These are phyloP conservation scores for Brassica napus DNA, from an alignment of 345 rosid species.

Conservation along the genomic window Da-Ae NC_063452.1:14839001-14839500, in stretches of 20 bases:
- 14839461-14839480: not conserved
- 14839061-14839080: not conserved
- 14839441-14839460: not conserved
- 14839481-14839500: not conserved
- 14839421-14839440: not conserved
- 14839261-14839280: constrained; percentile 9
- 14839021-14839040: constrained; percentile 36
- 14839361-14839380: constrained; percentile 65
- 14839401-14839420: constrained; percentile 20
- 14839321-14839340: constrained; percentile 94
- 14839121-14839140: not conserved
- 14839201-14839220: constrained; percentile 55
- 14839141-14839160: constrained; percentile 86
- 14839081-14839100: not conserved
- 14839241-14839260: not conserved
- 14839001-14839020: constrained; percentile 25
- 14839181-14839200: constrained; percentile 62
- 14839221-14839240: not conserved
- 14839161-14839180: constrained; percentile 49
- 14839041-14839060: constrained; percentile 39
- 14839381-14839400: constrained; percentile 42
- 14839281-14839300: constrained; percentile 88
- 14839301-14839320: constrained; percentile 83
- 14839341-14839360: constrained; percentile 93
- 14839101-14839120: not conserved